Conservation (phyloP, 306 rosid genomes). For the Mimosa bimucronata region DNA sequence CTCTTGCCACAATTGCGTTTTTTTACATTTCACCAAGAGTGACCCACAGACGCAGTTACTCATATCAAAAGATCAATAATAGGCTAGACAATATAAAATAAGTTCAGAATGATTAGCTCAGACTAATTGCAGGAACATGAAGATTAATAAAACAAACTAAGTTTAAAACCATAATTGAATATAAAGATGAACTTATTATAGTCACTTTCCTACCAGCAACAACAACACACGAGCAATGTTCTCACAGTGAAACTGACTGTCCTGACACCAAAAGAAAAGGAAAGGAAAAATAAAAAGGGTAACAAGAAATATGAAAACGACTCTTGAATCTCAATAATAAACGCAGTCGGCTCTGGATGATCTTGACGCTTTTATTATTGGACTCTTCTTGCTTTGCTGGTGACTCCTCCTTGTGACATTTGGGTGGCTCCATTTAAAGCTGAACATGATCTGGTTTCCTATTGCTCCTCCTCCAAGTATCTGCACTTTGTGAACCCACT, state of each 20-base stretch:
- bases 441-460: not conserved
- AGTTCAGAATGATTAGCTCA: not conserved
- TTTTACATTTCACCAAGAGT: not conserved
- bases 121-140: not conserved
- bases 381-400: not conserved
- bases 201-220: slow-evolving; percentile 9
- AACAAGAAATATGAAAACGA: not conserved
- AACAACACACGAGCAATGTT: not conserved
- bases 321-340: not conserved
- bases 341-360: slow-evolving; percentile 2
- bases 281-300: not conserved
- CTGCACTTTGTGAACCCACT: not conserved
- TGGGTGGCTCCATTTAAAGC: not conserved
- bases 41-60: not conserved
- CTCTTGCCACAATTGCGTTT: not conserved
- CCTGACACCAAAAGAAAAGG: not conserved
- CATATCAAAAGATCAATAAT: not conserved
- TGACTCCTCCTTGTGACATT: not conserved
- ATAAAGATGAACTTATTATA: not conserved
- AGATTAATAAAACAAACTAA: not conserved
- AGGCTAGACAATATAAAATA: not conserved
- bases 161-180: not conserved
- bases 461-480: not conserved
- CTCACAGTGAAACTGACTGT: not conserved
- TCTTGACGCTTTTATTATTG: not conserved